Evolutionary conservation across 139 green algal species (phyloP).

Genomic region (Chlorella sp.): DNA sequence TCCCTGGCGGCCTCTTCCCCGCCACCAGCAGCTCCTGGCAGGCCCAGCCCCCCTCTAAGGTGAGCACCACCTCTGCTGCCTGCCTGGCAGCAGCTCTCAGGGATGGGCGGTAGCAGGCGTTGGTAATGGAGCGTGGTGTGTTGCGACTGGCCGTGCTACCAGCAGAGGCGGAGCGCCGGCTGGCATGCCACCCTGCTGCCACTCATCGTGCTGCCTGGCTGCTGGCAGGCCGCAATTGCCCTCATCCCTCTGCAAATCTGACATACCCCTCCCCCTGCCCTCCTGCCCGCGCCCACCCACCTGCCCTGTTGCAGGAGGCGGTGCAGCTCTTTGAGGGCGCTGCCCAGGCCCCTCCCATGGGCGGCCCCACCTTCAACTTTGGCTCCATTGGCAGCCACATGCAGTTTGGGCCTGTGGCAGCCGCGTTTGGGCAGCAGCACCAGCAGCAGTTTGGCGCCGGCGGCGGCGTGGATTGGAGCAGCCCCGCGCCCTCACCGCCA

Average conservation of each 20-base stretch:
- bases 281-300: neutral
- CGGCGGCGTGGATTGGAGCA: constrained; percentile 35
- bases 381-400: constrained; percentile 16
- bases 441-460: constrained; percentile 1
- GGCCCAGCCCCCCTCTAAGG: constrained; percentile 20
- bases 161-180: neutral
- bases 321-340: constrained; percentile 26
- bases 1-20: constrained; percentile 34
- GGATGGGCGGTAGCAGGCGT: neutral
- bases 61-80: neutral
- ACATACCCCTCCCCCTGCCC: neutral
- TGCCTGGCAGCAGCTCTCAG: neutral
- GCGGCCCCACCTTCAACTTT: constrained; percentile 1
- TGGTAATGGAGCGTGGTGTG: neutral
- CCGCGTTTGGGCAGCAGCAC: constrained; percentile 28
- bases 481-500: constrained; percentile 22
- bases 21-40: constrained; percentile 24
- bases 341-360: neutral
- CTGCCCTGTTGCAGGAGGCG: constrained; percentile 6
- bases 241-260: neutral
- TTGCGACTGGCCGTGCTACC: neutral
- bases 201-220: neutral
- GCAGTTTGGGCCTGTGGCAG: constrained; percentile 23
- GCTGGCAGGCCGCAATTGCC: neutral
- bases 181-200: neutral